Base-by-base conservation (phyloP, 768 basidiomycete genomes). In the Leucocoprinus sp. region DNA sequence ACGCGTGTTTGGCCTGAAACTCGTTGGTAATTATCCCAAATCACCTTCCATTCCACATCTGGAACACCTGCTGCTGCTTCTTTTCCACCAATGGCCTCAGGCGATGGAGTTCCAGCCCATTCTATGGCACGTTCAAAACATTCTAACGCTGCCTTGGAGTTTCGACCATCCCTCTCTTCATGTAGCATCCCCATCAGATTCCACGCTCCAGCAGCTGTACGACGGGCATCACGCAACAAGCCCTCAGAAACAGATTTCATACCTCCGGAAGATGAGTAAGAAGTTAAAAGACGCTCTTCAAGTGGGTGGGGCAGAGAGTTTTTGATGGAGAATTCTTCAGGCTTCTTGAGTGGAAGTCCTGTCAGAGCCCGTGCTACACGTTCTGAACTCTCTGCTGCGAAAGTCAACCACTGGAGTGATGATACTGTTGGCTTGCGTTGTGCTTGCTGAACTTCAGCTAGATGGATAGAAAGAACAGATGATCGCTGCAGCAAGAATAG, bases 121-220 rank as follows among this genome's bases (percentile, higher is more conserved):
- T 65, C 72, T 34, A 86, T 61, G 15, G 86, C 85, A 8, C 79
- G 75, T 53, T 80, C 74, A 54, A 82, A 89, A 57, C 78, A 85
- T 35, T 70, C 65, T 5, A 84, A 56, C 6, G 82, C 81, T 26
- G 49, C 54, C 35, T 51, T 53, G n/a, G 63, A 61, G 37, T 63
- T 52, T 50, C 60, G 52, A 5, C 66, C 61, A 59, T 70, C 53
- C 52, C 52, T 51, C 24, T 52, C 35, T 55, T 86, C 82, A n/a
- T 69, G 67, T 6, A 89, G 62, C 31, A 85, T 64, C 9, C 86
- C 86, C 59, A 80, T 67, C 50, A 88, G 63, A 55, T 77, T 82
- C 83, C 84, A 88, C 4, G 84, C 76, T 60, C 86, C 81, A 0
- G 81, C 80, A 12, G 84, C 79, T 21, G 82, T 77, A 36, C 82